Conservation (phyloP, 2,329 filamentous ascomycete species). For the Cephalotrichum gorgonifer region DNA sequence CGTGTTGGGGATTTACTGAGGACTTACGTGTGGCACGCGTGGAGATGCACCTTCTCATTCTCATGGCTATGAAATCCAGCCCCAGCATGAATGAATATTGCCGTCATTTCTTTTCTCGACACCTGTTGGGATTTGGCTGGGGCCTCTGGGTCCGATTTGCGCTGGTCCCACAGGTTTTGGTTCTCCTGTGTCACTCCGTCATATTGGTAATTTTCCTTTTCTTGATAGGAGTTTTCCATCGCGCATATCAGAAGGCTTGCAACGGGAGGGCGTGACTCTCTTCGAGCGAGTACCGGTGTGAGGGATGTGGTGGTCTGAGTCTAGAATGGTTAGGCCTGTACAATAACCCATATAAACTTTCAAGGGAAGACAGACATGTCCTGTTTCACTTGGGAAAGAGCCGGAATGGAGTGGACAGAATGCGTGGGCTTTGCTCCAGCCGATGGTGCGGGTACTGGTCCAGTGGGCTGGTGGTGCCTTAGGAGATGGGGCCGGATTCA, state of each 20-base stretch:
- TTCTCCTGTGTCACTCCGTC: not conserved
- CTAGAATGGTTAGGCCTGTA: not conserved
- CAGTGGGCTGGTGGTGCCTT: not conserved
- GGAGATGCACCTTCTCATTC: conserved; percentile 76
- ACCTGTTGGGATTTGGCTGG: not conserved
- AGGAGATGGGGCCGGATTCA: no score
- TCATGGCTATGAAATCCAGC: conserved; percentile 85
- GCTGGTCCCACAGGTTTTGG: not conserved
- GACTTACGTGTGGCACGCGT: conserved; percentile 77
- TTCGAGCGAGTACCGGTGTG: not conserved
- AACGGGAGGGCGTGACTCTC: no score
- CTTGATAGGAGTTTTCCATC: not conserved
- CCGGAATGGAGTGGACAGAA: not conserved
- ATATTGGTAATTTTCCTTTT: not conserved
- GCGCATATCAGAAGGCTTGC: not conserved
- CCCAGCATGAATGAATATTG: conserved; percentile 92
- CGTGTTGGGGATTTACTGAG: not conserved
- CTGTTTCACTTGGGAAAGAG: no score
- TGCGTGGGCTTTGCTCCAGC: not conserved
- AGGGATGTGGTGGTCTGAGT: not conserved
- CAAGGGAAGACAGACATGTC: no score
- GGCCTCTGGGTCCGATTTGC: not conserved
- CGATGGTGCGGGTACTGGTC: not conserved
- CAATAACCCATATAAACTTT: no score
- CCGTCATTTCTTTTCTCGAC: conserved; percentile 29